Percentiles rank a stretch among this genome's conserved stretches.
Conservation (phyloP, 306 rosid species). For the Cucurbita ficifolia region DNA sequence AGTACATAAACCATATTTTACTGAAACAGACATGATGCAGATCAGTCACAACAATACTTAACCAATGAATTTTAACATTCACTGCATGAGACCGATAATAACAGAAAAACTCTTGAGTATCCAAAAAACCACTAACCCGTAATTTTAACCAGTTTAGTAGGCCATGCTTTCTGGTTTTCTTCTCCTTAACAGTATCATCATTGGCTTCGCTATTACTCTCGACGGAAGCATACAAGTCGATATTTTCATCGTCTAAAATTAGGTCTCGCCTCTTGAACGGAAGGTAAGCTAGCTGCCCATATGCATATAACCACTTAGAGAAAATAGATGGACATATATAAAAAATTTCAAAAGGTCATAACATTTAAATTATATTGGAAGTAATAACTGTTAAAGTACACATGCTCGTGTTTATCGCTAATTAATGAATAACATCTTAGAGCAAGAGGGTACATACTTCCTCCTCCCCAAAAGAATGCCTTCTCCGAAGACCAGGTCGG, state of each 20-base stretch:
- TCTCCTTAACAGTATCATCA: constrained; percentile 57
- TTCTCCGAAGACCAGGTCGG: constrained; percentile 56
- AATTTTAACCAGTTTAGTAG: constrained; percentile 81
- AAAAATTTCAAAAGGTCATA: not conserved
- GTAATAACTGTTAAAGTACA: not conserved
- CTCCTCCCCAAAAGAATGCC: constrained; percentile 96
- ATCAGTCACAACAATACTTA: not conserved
- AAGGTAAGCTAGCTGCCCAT: constrained; percentile 79
- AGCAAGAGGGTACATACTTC: constrained; percentile 28
- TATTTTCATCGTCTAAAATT: constrained; percentile 73
- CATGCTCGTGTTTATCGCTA: not conserved
- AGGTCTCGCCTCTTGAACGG: constrained; percentile 90
- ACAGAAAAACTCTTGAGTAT: not conserved
- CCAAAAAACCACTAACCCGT: constrained; percentile 46
- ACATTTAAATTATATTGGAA: not conserved
- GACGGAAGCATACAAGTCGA: constrained; percentile 58
- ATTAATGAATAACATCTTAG: not conserved
- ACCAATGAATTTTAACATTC: not conserved
- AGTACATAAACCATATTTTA: not conserved
- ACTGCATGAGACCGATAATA: not conserved
- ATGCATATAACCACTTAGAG: constrained; percentile 13
- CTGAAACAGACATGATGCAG: not conserved
- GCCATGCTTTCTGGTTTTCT: constrained; percentile 83
- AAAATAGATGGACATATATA: not conserved
- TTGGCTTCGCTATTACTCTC: constrained; percentile 51